Percentiles rank a stretch among this genome's conserved stretches.
These are phyloP conservation scores for Microcos paniculata DNA, from an alignment of 345 rosid genomes.

Conservation along the genomic window DNA sequence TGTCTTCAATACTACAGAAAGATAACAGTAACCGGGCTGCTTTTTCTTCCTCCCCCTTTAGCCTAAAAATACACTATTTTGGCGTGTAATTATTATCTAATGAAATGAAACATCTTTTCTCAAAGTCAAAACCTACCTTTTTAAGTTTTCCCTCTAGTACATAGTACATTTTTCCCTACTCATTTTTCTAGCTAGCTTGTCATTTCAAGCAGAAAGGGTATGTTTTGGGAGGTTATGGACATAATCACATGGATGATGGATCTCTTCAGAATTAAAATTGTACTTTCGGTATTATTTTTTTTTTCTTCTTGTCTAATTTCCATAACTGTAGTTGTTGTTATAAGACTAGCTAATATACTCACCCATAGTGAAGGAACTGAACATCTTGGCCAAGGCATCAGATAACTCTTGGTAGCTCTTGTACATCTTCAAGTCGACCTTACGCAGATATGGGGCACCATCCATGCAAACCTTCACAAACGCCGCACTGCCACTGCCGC, in stretches of 20 bases:
- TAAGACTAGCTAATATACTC: constrained; percentile 5
- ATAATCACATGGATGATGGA: neutral
- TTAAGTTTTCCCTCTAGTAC: neutral
- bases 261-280: neutral
- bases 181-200: neutral
- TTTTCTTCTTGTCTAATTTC: neutral
- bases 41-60: neutral
- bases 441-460: constrained; percentile 94
- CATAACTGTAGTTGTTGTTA: neutral
- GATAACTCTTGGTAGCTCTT: constrained; percentile 82
- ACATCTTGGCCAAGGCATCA: constrained; percentile 87
- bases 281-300: neutral
- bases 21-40: neutral
- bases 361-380: constrained; percentile 98
- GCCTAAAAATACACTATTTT: neutral
- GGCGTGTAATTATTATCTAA: neutral
- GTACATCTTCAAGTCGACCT: constrained; percentile 93
- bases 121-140: neutral
- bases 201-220: neutral
- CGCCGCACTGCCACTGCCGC: constrained; percentile 40
- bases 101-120: neutral
- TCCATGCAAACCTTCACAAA: constrained; percentile 97
- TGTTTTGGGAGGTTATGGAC: neutral
- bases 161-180: neutral
- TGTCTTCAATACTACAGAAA: neutral